phyloP scores from a whole-genome alignment of 768 basidiomycete species.

The Infundibulicybe gibba region DNA sequence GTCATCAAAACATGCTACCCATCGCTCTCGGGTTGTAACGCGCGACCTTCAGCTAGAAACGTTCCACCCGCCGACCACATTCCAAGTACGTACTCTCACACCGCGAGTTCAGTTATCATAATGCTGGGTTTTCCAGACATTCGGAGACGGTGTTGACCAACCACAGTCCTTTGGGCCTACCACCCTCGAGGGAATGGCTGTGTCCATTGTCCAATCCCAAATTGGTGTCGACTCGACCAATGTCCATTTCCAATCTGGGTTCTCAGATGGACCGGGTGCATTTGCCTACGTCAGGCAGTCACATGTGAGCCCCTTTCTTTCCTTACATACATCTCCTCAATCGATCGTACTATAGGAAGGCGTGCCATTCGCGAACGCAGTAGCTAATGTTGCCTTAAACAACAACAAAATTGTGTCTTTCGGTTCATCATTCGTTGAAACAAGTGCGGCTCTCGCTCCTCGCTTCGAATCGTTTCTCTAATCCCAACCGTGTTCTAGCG shows the following conservation, averaged over 20 bases:
- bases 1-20: neutral
- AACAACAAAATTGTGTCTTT: slow-evolving; percentile 28
- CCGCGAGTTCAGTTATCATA: too few species aligned
- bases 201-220: slow-evolving; percentile 22
- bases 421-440: slow-evolving; percentile 35
- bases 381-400: slow-evolving; percentile 40
- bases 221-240: slow-evolving; percentile 15
- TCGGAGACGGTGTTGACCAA: neutral
- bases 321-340: neutral
- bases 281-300: slow-evolving; percentile 28
- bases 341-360: slow-evolving; percentile 12
- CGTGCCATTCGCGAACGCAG: slow-evolving; percentile 29
- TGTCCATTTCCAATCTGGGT: slow-evolving; percentile 18
- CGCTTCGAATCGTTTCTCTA: neutral
- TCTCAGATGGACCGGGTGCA: slow-evolving; percentile 12
- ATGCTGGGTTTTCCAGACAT: neutral
- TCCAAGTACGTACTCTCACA: neutral
- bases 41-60: neutral
- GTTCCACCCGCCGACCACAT: neutral
- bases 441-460: slow-evolving; percentile 14
- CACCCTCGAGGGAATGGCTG: slow-evolving; percentile 22
- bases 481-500: slow-evolving; percentile 3
- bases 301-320: slow-evolving; percentile 18
- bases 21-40: neutral
- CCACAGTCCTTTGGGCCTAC: neutral